A percentile compares a stretch with the other conserved stretches of the same genome.
These are phyloP conservation scores for Bothriochloa decipiens DNA, from an alignment of 176 grass and related monocot species.

Conservation along the genomic window DNA sequence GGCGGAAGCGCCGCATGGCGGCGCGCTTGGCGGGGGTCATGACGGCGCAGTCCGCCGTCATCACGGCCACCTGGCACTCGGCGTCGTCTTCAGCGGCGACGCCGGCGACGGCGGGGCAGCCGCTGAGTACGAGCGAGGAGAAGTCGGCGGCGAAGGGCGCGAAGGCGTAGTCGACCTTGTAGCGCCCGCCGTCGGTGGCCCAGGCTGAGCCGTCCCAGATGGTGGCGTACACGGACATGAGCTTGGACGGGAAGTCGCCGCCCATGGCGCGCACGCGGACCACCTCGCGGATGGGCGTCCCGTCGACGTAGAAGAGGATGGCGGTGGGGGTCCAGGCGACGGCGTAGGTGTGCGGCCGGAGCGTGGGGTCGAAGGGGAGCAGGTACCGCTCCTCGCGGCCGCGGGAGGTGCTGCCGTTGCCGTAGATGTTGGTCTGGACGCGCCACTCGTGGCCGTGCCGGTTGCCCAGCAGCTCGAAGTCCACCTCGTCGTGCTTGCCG, in stretches of 20 bases:
- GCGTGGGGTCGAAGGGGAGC: constrained; percentile 76
- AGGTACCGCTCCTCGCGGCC: constrained; percentile 88
- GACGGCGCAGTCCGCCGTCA: constrained; percentile 64
- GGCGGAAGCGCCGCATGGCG: constrained; percentile 71
- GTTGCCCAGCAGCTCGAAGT: constrained; percentile 89
- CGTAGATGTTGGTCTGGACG: constrained; percentile 85
- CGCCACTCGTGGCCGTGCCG: constrained; percentile 66
- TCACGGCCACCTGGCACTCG: constrained; percentile 60
- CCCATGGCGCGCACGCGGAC: constrained; percentile 55
- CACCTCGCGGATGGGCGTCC: constrained; percentile 68
- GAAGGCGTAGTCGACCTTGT: constrained; percentile 79
- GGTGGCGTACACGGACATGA: constrained; percentile 94
- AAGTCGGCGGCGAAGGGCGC: constrained; percentile 71
- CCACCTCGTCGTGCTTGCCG: constrained; percentile 77
- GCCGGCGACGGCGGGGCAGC: constrained; percentile 41
- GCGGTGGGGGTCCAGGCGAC: constrained; percentile 74
- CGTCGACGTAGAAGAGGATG: constrained; percentile 89
- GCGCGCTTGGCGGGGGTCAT: constrained; percentile 69
- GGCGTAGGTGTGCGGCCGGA: constrained; percentile 68
- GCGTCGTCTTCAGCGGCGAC: constrained; percentile 14
- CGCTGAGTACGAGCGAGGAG: constrained; percentile 57
- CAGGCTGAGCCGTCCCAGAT: constrained; percentile 91
- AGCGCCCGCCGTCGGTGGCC: constrained; percentile 78
- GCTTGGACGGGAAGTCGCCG: constrained; percentile 81
- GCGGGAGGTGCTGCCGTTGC: constrained; percentile 76